A percentile compares a stretch with the other conserved stretches of the same genome.
phyloP scores from a whole-genome alignment of 805 yeast species.

The Komagataella kurtzmanii region DNA sequence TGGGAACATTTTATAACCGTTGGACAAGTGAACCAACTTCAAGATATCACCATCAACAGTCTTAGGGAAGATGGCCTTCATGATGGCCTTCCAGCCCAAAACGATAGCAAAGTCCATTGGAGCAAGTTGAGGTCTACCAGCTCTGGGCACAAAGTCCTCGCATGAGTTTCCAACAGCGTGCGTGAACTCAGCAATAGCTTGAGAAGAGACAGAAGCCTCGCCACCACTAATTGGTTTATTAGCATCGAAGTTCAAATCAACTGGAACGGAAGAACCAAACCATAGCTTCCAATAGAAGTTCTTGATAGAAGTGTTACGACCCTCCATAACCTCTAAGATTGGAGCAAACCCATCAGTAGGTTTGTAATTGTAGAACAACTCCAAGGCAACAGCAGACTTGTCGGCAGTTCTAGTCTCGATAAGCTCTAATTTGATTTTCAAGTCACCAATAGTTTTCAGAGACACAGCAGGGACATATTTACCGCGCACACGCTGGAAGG shows the following conservation, averaged over 20 bases:
- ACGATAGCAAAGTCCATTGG: slow-evolving; percentile 99
- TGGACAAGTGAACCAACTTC: slow-evolving; percentile 87
- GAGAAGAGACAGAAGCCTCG: slow-evolving; percentile 51
- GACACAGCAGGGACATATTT: slow-evolving; percentile 52
- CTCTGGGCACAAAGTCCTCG: slow-evolving; percentile 87
- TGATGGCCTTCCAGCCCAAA: slow-evolving; percentile 96
- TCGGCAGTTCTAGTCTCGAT: slow-evolving; percentile 85
- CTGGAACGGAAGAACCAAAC: slow-evolving; percentile 56
- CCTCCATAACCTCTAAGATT: slow-evolving; percentile 77
- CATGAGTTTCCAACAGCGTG: slow-evolving; percentile 96
- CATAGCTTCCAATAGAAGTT: slow-evolving; percentile 95
- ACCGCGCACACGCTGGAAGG: slow-evolving; percentile 65
- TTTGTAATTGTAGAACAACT: slow-evolving; percentile 65
- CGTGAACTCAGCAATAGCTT: slow-evolving; percentile 81
- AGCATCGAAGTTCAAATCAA: slow-evolving; percentile 62
- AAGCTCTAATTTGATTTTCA: slow-evolving; percentile 54
- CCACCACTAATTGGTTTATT: slow-evolving; percentile 60
- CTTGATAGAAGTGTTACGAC: slow-evolving; percentile 87
- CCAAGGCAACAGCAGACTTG: slow-evolving; percentile 57
- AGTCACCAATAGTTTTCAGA: slow-evolving; percentile 34
- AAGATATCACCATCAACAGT: slow-evolving; percentile 93
- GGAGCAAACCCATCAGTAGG: slow-evolving; percentile 94
- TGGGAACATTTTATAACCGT: slow-evolving; percentile 86
- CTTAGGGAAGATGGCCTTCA: slow-evolving; percentile 95
- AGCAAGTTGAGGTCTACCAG: slow-evolving; percentile 74